These are phyloP conservation scores for Meyerozyma sp. DNA, from an alignment of 1,139 yeast species.

Conservation along the genomic window DNA sequence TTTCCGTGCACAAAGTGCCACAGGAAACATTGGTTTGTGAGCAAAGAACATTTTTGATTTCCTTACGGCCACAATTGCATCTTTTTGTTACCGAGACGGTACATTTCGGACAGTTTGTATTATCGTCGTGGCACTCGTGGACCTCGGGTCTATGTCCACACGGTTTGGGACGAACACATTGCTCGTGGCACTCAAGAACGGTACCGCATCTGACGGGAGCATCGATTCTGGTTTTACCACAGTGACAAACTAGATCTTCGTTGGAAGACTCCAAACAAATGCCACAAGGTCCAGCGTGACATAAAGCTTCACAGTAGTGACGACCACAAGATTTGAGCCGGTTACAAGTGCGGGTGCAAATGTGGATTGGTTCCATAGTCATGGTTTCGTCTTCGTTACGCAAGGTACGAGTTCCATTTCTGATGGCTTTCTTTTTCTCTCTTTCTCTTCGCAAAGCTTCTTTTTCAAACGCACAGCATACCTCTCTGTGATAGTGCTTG, in stretches of 20 bases:
- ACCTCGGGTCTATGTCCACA: constrained; percentile 78
- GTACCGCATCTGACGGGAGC: constrained; percentile 95
- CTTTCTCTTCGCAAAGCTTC: constrained; percentile 61
- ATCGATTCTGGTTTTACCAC: constrained; percentile 73
- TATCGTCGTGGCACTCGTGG: constrained; percentile 72
- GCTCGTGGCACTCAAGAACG: constrained; percentile 55
- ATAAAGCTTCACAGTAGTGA: constrained; percentile 68
- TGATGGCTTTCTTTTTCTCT: constrained; percentile 43
- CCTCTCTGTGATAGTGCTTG: constrained; percentile 65
- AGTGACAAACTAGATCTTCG: constrained; percentile 77
- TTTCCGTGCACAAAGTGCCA: constrained; percentile 57
- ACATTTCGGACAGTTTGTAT: constrained; percentile 69
- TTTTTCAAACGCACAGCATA: constrained; percentile 69
- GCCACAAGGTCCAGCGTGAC: constrained; percentile 82
- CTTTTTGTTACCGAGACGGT: constrained; percentile 55
- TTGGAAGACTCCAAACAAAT: constrained; percentile 80
- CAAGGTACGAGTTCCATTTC: constrained; percentile 34
- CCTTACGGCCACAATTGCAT: constrained; percentile 69
- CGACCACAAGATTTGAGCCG: constrained; percentile 62
- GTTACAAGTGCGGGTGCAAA: constrained; percentile 71
- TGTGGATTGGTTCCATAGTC: constrained; percentile 69
- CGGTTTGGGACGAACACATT: constrained; percentile 52
- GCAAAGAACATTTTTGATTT: constrained; percentile 64
- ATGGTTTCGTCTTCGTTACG: constrained; percentile 44
- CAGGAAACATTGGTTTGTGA: constrained; percentile 69